Conservation (phyloP, 148 eudicot species). For the Hydrangea macrophylla region DNA sequence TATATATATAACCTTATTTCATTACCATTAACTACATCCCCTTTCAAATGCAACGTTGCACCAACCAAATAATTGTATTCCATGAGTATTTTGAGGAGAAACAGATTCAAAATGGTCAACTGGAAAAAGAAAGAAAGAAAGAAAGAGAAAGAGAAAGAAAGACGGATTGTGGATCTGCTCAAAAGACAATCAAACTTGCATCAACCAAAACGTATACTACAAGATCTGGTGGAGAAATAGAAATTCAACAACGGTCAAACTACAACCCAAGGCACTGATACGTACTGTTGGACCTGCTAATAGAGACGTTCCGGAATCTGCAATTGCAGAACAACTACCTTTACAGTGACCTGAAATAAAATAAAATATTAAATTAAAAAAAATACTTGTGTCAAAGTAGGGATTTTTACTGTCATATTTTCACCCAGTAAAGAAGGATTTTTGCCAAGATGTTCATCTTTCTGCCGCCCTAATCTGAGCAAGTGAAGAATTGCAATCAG, state of each 20-base stretch:
- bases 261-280: neutral
- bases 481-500: neutral
- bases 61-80: too few relatives aligned
- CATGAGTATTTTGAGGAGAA: too few relatives aligned
- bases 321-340: slow-evolving; percentile 87
- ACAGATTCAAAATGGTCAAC: too few relatives aligned
- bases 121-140: neutral
- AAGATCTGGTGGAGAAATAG: neutral
- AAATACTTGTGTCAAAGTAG: neutral
- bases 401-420: neutral
- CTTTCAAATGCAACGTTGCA: too few relatives aligned
- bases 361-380: too few relatives aligned
- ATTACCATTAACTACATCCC: too few relatives aligned
- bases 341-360: slow-evolving; percentile 68
- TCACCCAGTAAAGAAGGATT: neutral
- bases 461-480: neutral
- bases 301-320: slow-evolving; percentile 96
- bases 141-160: neutral
- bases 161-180: neutral
- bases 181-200: neutral
- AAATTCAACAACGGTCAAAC: neutral
- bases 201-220: neutral
- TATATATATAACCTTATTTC: too few relatives aligned
- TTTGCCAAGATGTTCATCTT: too few relatives aligned
- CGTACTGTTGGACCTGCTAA: slow-evolving; percentile 90